Percentiles rank a stretch among this genome's conserved stretches.
phyloP scores from a whole-genome alignment of 129 eudicot species.

The Flaveria robusta region DNA sequence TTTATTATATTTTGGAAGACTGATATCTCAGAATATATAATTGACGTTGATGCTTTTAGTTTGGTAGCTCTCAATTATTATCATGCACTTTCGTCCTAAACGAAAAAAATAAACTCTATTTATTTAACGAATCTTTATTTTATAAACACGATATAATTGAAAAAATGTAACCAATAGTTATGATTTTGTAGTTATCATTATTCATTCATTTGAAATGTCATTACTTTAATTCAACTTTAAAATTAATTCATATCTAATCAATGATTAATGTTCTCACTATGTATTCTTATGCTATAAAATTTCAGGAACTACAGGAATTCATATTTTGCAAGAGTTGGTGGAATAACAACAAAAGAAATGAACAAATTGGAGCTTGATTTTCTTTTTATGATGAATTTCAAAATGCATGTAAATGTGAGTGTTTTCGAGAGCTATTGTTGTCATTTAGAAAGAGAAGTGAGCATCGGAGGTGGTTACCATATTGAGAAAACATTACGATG shows the following conservation, averaged over 20 bases:
- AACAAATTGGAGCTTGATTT: constrained; percentile 70
- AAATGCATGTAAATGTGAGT: constrained; percentile 78
- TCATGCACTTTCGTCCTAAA: neutral
- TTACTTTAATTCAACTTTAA: neutral
- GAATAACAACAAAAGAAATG: constrained; percentile 63
- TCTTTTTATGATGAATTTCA: constrained; percentile 68
- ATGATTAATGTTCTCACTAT: neutral
- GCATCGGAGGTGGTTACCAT: constrained; percentile 83
- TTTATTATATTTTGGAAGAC: too few relatives aligned
- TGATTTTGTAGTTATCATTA: neutral
- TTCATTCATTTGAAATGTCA: neutral
- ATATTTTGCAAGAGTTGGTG: constrained; percentile 81
- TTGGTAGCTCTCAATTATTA: constrained; percentile 10
- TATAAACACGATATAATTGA: neutral
- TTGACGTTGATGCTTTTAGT: neutral
- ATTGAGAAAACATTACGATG: constrained; percentile 71
- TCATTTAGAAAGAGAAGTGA: constrained; percentile 39
- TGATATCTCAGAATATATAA: constrained; percentile 2
- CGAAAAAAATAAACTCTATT: neutral
- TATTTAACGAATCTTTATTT: neutral
- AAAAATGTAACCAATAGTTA: neutral
- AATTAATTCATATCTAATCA: neutral
- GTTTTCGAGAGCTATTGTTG: constrained; percentile 74
- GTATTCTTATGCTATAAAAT: neutral
- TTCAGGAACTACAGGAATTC: constrained; percentile 82